Percentiles rank a stretch among this genome's conserved stretches.
phyloP scores from a whole-genome alignment of 106 monocot species.

The Narthecium ossifragum region DNA sequence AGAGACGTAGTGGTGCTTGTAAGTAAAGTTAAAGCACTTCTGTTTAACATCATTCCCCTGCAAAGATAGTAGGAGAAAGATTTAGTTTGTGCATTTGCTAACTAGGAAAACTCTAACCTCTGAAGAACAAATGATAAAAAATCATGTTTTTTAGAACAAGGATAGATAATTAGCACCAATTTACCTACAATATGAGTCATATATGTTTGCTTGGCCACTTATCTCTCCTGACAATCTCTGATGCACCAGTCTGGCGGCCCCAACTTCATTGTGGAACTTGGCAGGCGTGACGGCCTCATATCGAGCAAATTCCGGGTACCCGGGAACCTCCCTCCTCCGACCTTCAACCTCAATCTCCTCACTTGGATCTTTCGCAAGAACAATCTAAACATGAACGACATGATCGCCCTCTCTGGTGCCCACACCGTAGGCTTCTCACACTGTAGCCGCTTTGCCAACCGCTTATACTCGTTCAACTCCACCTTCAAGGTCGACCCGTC shows the following conservation, averaged over 20 bases:
- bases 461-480: constrained; percentile 38
- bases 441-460: constrained; percentile 51
- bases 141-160: too few relatives aligned
- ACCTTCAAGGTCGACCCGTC: constrained; percentile 25
- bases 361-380: constrained; percentile 28
- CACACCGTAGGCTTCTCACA: constrained; percentile 79
- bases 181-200: too few relatives aligned
- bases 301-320: constrained; percentile 22
- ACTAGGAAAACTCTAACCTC: too few relatives aligned
- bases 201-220: too few relatives aligned
- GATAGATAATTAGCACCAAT: too few relatives aligned
- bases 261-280: constrained; percentile 37
- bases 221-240: too few relatives aligned
- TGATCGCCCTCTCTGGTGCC: constrained; percentile 71
- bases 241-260: constrained; percentile 57
- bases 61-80: too few relatives aligned
- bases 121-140: too few relatives aligned
- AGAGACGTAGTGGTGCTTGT: constrained; percentile 56
- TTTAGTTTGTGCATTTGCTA: too few relatives aligned
- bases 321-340: constrained; percentile 39
- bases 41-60: too few relatives aligned
- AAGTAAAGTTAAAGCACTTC: too few relatives aligned
- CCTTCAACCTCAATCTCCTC: constrained; percentile 32
- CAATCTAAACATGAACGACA: constrained; percentile 33
- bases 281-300: constrained; percentile 31